Base-by-base conservation (phyloP, 2,329 filamentous ascomycete genomes). In the Aspergillus sp. region DNA sequence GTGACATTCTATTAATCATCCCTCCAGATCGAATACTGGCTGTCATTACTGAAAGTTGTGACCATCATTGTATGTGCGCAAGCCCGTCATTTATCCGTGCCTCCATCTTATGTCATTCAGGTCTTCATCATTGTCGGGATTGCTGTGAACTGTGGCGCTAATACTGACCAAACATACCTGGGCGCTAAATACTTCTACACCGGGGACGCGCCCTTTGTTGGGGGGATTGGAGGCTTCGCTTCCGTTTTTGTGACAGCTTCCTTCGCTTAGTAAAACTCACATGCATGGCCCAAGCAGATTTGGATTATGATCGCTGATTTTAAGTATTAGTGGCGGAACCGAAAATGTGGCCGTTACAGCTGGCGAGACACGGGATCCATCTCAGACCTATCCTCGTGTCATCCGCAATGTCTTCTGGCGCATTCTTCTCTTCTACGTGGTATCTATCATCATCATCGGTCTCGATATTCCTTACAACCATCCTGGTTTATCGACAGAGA, bases 321-420 rank as follows among this genome's bases (percentile, higher is more conserved):
- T 28, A 39, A 56, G 10, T 10, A 7, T 15, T 39, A 55, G 79
- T 60, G 83, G 83, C 30, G 87, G 86, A 55, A 88, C 85, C 3
- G 87, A 89, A 71, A 85, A 82, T 32, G 87, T 89, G 52, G 86
- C 85, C 53, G 86, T 89, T 59, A 88, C 87, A 0, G 87, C 87
- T 0, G 87, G 87, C 47, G 87, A 89, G 71, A 89, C 87, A 2
- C 85, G 84, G 65, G 80, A 89, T 65, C 87, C 87, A 0, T 80
- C 84, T 17, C 81, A 81, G 63, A 88, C 82, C 59, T 76, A 89
- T 32, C 87, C 87, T 1, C 80, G 81, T 3, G 87, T 88, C 2
- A 84, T 89, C 48, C 85, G 85, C 65, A 88, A 89, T 57, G 85
- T 88, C 41, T 88, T 88, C 68, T 88, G 84, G 84, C 82, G 86